Base-by-base conservation (phyloP, 139 green algal genomes). In the Raphidocelis subcapitata region DNA sequence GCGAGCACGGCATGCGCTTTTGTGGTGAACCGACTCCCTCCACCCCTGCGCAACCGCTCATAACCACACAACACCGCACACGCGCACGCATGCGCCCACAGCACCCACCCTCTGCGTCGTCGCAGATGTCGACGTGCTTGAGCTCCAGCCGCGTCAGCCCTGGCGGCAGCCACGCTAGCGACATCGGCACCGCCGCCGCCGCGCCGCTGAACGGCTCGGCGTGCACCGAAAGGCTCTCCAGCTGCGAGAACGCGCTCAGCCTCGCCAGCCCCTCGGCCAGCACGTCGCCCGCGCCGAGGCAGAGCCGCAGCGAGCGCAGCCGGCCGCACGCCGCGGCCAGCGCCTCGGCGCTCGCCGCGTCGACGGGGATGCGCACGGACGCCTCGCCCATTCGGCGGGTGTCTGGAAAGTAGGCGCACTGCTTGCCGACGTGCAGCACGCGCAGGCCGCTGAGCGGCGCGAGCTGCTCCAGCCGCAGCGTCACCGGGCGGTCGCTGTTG, bases 391-490 rank as follows among this genome's bases (percentile, higher is more conserved):
- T 63, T 20, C 61, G 60, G 32, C 70, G 70, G 32, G 52, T 60
- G 21, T 77, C 70, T 37, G 70, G 70, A 32, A 77, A 77, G 70
- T 77, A 77, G 47, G 70, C 70, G 44, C 52, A 32, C 46, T 70
- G 44, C 49, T 77, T 77, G 29, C 59, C 41, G 15, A 77, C 44
- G 31, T 77, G 70, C 70, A 77, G 61, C 35, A 77, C 62, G 60
- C 70, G 70, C 31, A 77, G 49, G 62, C 70, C 70, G 49, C 47
- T 57, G 1, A 77, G 49, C 18, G 60, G 31, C 23, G 29, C 46
- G 2, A 77, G 70, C 70, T 77, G 46, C 51, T 62, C 69, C 14
- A 77, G 61, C 18, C 62, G 61, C 70, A 77, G 36, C 2, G 70
- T 77, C 10, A 77, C 44, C 10, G 61, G 49, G 5, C 33, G 15